Evolutionary conservation across 768 basidiomycete species (phyloP).

Genomic region (Collybiopsis confluens): DNA sequence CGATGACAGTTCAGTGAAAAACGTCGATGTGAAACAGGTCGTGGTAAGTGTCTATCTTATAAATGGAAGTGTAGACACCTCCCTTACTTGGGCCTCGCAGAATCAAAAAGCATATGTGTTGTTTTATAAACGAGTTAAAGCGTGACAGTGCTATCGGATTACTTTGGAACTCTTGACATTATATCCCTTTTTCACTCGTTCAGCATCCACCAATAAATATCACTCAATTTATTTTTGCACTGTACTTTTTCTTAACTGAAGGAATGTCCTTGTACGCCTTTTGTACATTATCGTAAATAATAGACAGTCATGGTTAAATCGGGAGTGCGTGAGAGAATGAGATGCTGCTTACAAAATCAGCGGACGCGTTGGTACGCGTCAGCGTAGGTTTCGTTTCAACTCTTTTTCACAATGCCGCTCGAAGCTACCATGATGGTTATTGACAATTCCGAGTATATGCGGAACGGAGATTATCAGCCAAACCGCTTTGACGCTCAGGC

Average conservation of each 20-base stretch:
- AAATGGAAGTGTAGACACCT: not conserved
- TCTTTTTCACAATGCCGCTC: conserved; percentile 69
- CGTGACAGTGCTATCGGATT: conserved; percentile 1
- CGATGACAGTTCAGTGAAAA: conserved; percentile 85
- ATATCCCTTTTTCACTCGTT: too few relatives aligned
- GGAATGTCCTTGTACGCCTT: too few relatives aligned
- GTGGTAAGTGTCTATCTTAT: conserved; percentile 49
- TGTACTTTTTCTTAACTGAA: too few relatives aligned
- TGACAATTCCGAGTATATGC: conserved; percentile 97
- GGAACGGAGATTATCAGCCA: conserved; percentile 88
- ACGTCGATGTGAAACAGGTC: conserved; percentile 73
- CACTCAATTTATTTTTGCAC: too few relatives aligned
- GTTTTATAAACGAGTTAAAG: conserved; percentile 67
- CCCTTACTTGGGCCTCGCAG: conserved; percentile 20
- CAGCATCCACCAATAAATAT: too few relatives aligned
- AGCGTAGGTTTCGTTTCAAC: not conserved
- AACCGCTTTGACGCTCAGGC: conserved; percentile 87
- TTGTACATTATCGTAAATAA: too few relatives aligned
- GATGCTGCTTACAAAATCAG: too few relatives aligned
- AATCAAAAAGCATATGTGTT: conserved; percentile 71
- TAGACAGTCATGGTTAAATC: too few relatives aligned
- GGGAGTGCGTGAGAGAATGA: too few relatives aligned
- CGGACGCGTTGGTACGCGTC: conserved; percentile 6
- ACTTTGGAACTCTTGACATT: too few relatives aligned
- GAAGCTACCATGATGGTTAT: conserved; percentile 98